phyloP scores from a whole-genome alignment of 352 stramenopile genomes.

The Sclerospora graminicola region DNA sequence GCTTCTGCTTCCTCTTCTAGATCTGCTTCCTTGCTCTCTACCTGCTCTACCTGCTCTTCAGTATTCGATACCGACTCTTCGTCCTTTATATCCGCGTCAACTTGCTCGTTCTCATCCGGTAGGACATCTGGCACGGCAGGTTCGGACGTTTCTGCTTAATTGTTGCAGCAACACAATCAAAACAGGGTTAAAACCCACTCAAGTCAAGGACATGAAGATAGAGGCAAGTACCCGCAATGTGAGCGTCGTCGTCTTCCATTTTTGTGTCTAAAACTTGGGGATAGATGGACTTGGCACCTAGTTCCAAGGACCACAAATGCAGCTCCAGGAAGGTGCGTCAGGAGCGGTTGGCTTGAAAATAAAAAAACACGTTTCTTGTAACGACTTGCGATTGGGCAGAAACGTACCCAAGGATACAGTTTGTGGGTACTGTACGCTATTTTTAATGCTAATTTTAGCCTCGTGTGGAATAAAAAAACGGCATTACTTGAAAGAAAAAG shows the following conservation, averaged over 20 bases:
- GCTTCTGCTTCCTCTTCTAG: constrained; percentile 15
- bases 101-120: constrained; percentile 7
- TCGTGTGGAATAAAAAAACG: too few relatives aligned
- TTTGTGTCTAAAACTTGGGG: neutral
- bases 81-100: neutral
- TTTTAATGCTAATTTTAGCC: too few relatives aligned
- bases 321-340: too few relatives aligned
- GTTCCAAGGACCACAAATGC: too few relatives aligned
- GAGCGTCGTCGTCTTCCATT: constrained; percentile 52
- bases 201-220: neutral
- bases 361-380: too few relatives aligned
- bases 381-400: too few relatives aligned
- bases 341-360: too few relatives aligned
- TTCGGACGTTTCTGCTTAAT: constrained; percentile 12
- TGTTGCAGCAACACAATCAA: neutral
- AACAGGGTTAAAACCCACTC: neutral
- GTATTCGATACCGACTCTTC: constrained; percentile 1
- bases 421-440: too few relatives aligned
- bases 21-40: constrained; percentile 28
- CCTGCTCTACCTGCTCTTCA: constrained; percentile 6
- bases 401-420: too few relatives aligned
- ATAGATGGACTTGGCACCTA: too few relatives aligned
- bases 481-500: too few relatives aligned
- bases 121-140: constrained; percentile 11
- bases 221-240: constrained; percentile 21